These are phyloP conservation scores for Mycogone perniciosa DNA, from an alignment of 2,329 filamentous ascomycete species.

Conservation along the genomic window DNA sequence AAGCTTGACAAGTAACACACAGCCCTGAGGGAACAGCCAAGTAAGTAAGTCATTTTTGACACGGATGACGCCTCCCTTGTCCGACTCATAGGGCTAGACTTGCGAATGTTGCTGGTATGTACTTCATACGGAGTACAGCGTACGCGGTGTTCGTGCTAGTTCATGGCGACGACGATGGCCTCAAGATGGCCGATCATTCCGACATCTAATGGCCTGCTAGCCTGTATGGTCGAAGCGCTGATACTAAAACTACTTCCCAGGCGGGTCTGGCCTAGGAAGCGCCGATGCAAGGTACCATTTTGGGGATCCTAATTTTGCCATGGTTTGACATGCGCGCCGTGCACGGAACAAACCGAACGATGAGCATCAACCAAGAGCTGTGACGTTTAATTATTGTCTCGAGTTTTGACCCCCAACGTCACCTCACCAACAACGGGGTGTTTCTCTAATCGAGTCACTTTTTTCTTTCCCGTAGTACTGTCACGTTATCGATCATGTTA, in stretches of 20 bases:
- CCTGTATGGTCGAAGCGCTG: background rate
- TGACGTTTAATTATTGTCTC: background rate
- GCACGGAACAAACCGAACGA: background rate
- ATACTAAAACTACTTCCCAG: background rate
- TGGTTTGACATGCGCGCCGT: background rate
- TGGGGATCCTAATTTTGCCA: background rate
- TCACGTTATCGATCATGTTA: too few relatives aligned
- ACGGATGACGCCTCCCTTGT: background rate
- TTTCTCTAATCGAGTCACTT: too few relatives aligned
- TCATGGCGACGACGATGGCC: background rate
- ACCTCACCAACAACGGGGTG: background rate
- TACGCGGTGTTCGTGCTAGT: too few relatives aligned
- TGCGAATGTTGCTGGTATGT: too few relatives aligned
- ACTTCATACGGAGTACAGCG: too few relatives aligned
- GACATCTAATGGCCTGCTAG: background rate
- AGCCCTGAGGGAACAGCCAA: background rate
- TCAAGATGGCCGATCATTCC: background rate
- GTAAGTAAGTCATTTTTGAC: background rate
- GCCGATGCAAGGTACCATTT: constrained; percentile 1
- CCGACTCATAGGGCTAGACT: too few relatives aligned
- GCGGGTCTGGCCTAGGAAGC: background rate
- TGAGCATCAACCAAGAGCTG: background rate
- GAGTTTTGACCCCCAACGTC: background rate
- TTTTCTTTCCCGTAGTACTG: too few relatives aligned
- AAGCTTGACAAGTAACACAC: background rate